phyloP scores from a whole-genome alignment of 106 monocot species.

The Phalaenopsis aphrodite region DNA sequence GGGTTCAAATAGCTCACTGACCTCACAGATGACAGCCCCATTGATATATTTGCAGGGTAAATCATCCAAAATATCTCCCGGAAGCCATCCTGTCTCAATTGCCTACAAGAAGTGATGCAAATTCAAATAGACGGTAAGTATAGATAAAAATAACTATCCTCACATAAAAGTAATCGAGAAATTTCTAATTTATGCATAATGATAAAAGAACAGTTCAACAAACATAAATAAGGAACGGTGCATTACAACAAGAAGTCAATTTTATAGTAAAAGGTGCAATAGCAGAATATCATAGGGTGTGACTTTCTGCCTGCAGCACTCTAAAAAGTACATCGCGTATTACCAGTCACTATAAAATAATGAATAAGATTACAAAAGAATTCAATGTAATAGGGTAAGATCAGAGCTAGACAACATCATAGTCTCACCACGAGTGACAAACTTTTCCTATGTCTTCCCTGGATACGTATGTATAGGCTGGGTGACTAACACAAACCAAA shows the following conservation, averaged over 20 bases:
- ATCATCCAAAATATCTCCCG: slow-evolving; percentile 92
- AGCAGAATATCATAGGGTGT: not conserved
- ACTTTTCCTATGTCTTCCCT: not conserved
- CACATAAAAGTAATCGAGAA: not conserved
- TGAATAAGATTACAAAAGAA: not conserved
- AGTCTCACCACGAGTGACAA: not conserved
- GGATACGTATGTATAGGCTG: not conserved
- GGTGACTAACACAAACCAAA: not conserved
- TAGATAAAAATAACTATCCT: not conserved
- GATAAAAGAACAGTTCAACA: not conserved
- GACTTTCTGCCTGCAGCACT: not conserved
- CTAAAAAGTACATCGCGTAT: not conserved
- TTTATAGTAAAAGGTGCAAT: not conserved
- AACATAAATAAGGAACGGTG: not conserved
- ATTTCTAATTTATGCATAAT: not conserved
- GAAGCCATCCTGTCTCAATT: slow-evolving; percentile 79
- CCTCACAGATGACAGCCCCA: slow-evolving; percentile 83
- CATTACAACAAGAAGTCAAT: not conserved
- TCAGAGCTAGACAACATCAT: not conserved
- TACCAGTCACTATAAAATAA: not conserved
- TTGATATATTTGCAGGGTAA: slow-evolving; percentile 77
- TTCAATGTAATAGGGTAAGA: not conserved
- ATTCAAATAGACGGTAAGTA: not conserved
- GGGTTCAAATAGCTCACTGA: slow-evolving; percentile 19
- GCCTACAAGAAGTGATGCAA: slow-evolving; percentile 39